Percentiles rank a stretch among this genome's conserved stretches.
Conservation (phyloP, 2,329 filamentous ascomycete species). For the Xylariaceae sp. region DNA sequence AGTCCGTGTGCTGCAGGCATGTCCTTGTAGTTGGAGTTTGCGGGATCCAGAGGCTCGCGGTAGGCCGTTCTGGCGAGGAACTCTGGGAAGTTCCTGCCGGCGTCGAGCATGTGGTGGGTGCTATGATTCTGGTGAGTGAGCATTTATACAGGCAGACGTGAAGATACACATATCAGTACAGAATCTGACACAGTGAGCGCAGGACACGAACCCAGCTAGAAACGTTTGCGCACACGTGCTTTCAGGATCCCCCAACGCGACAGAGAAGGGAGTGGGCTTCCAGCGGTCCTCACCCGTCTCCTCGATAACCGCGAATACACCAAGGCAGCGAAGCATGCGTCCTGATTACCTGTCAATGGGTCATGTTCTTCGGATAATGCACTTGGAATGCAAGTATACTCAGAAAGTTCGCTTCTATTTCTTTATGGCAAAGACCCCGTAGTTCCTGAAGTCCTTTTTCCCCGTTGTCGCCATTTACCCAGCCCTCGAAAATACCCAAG, state of each 20-base stretch:
- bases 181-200: neutral
- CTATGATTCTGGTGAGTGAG: neutral
- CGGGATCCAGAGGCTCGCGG: conserved; percentile 11
- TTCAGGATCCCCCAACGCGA: neutral
- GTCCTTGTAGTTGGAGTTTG: neutral
- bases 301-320: conserved; percentile 52
- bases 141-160: too few relatives aligned
- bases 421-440: neutral
- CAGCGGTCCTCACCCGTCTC: conserved; percentile 9
- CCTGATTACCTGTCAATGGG: neutral
- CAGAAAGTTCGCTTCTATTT: neutral
- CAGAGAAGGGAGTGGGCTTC: neutral
- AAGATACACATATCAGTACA: too few relatives aligned
- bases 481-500: neutral
- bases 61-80: conserved; percentile 17
- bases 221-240: neutral
- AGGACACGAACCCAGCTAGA: neutral
- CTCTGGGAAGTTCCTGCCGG: conserved; percentile 9
- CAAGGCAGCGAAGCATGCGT: conserved; percentile 13
- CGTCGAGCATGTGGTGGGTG: conserved; percentile 5
- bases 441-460: neutral
- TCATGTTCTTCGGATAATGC: neutral
- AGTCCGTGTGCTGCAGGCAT: conserved; percentile 5
- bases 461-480: neutral
- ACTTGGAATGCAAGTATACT: neutral